These are phyloP conservation scores for Colletotrichum cordylinicola DNA, from an alignment of 2,329 filamentous ascomycete genomes.

Conservation along the genomic window DNA sequence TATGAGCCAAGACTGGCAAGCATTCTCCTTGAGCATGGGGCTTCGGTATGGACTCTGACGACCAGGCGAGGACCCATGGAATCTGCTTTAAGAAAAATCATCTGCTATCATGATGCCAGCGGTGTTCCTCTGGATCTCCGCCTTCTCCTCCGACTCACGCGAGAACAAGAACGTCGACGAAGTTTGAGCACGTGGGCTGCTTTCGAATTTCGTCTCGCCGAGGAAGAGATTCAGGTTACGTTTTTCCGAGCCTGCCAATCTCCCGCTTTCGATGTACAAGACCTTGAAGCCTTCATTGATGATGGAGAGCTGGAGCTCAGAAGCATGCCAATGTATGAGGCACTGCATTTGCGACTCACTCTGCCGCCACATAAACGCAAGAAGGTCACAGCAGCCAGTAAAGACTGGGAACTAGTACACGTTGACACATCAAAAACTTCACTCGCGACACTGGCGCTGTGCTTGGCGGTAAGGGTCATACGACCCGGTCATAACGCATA, in stretches of 20 bases:
- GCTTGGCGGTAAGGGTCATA: not conserved
- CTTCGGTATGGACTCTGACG: not conserved
- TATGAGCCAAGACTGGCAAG: not conserved
- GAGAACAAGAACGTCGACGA: not conserved
- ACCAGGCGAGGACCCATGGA: not conserved
- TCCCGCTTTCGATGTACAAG: not conserved
- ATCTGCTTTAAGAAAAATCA: not conserved
- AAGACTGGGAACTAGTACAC: not conserved
- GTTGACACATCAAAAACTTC: not conserved
- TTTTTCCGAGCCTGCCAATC: not conserved
- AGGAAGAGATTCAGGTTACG: not conserved
- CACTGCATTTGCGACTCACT: not conserved
- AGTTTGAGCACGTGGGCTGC: not conserved
- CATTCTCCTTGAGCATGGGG: not conserved
- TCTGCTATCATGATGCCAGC: not conserved
- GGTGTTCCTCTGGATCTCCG: not conserved
- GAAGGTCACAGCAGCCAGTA: not conserved
- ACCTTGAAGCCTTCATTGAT: not conserved
- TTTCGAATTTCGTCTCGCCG: not conserved
- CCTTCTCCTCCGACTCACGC: not conserved
- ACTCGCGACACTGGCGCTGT: not conserved
- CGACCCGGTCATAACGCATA: not conserved
- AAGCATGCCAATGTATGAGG: not conserved
- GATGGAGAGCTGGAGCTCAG: not conserved
- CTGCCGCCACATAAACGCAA: not conserved